Percentiles rank a stretch among this genome's conserved stretches.
These are phyloP conservation scores for Reticulascus tulasneorum DNA, from an alignment of 2,329 filamentous ascomycete genomes.

Conservation along the genomic window DNA sequence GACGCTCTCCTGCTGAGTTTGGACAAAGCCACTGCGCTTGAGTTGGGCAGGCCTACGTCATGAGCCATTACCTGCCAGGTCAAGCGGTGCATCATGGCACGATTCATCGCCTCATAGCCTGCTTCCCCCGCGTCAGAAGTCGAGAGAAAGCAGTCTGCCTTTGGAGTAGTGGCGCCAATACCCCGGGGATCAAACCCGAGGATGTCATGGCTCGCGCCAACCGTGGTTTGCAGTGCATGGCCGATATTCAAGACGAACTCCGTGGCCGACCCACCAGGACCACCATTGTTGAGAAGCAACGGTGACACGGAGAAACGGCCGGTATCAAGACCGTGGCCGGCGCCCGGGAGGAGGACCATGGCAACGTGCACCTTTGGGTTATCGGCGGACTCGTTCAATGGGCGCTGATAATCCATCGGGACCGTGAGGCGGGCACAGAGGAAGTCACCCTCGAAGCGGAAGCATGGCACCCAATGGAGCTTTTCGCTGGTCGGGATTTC, in stretches of 20 bases:
- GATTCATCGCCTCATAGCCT: constrained; percentile 20
- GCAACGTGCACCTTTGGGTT: constrained; percentile 34
- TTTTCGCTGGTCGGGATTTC: constrained; percentile 41
- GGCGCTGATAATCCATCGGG: constrained; percentile 42
- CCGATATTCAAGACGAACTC: constrained; percentile 22
- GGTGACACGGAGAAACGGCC: constrained; percentile 31
- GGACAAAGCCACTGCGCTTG: constrained; percentile 25
- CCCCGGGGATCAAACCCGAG: constrained; percentile 47
- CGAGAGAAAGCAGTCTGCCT: constrained; percentile 33
- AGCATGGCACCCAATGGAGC: constrained; percentile 41
- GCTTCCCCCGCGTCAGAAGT: no score
- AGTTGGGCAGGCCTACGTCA: constrained; percentile 30
- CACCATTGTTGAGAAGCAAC: constrained; percentile 42
- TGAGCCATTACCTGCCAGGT: constrained; percentile 25
- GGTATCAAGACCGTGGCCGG: constrained; percentile 22
- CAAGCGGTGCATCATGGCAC: constrained; percentile 26
- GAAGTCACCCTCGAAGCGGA: constrained; percentile 23
- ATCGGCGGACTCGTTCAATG: constrained; percentile 28
- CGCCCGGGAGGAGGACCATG: constrained; percentile 28
- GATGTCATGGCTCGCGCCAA: constrained; percentile 37
- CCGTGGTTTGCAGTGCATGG: constrained; percentile 25
- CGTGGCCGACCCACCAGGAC: constrained; percentile 40
- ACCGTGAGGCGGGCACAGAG: constrained; percentile 41
- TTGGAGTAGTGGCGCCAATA: constrained; percentile 33
- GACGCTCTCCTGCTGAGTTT: constrained; percentile 22